Conservation (phyloP, 768 basidiomycete genomes). For the Lactarius quietus region DNA sequence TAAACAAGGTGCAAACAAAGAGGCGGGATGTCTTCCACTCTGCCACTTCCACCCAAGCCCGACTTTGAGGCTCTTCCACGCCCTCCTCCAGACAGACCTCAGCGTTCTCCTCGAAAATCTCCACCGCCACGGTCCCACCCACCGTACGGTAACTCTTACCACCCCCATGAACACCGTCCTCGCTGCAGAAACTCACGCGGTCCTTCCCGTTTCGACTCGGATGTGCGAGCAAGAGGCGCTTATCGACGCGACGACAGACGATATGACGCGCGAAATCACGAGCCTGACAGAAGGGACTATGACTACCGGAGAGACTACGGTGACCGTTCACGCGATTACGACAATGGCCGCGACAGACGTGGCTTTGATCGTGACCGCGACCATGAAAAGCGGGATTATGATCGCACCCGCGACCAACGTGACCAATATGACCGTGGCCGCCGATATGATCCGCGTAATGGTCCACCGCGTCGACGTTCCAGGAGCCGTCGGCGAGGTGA, state of each 20-base stretch:
- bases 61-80: slow-evolving; percentile 31
- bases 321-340: slow-evolving; percentile 17
- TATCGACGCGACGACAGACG: slow-evolving; percentile 21
- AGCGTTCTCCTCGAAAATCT: slow-evolving; percentile 26
- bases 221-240: slow-evolving; percentile 17
- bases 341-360: slow-evolving; percentile 15
- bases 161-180: slow-evolving; percentile 10
- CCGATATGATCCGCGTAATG: slow-evolving; percentile 9
- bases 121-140: slow-evolving; percentile 21
- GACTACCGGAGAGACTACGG: slow-evolving; percentile 16
- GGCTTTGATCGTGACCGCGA: slow-evolving; percentile 14
- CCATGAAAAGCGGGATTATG: slow-evolving; percentile 19
- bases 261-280: slow-evolving; percentile 16
- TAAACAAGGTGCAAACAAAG: slow-evolving; percentile 28
- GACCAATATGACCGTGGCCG: slow-evolving; percentile 17
- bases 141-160: slow-evolving; percentile 19
- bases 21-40: slow-evolving; percentile 28
- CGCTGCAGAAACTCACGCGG: slow-evolving; percentile 17
- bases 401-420: slow-evolving; percentile 16
- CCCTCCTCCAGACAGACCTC: slow-evolving; percentile 29
- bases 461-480: slow-evolving; percentile 20
- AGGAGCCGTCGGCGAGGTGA: slow-evolving; percentile 21
- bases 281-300: slow-evolving; percentile 19
- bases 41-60: slow-evolving; percentile 36
- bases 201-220: slow-evolving; percentile 17